Base-by-base conservation (phyloP, 441 rosid genomes). In the Brassica balearica region DNA sequence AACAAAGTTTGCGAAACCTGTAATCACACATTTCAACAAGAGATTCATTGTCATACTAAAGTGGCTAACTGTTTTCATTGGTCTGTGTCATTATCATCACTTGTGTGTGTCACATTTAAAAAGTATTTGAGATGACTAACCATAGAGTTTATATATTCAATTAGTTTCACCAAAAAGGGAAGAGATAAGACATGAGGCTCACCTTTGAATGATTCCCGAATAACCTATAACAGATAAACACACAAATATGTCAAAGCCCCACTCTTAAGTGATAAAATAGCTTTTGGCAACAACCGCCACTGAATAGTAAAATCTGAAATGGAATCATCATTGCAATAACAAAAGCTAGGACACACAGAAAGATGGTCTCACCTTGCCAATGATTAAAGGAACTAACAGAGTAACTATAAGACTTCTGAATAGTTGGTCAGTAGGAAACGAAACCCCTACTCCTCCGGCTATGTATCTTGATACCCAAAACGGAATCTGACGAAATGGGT, bases 151-250 rank as follows among this genome's bases (percentile, higher is more conserved):
- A 29, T 29, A 17, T 17, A n/a, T 80, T 46, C 73, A 48, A 14
- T 29, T 67, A 71, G 14, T 68, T 71, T 17, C 25, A 22, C 4
- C 56, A 64, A 4, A 72, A 34, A 25, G 59, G 36, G 60, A 38
- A 53, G 34, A 23, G 14, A n/a, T 12, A 43, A 34, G 22, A 71
- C 9, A 66, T 70, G 80, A 71, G 6, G 67, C 88, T 84, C 85
- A 95, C 99, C 92, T 84, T 83, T 86, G 77, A 81, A 87, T 75
- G 98, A 85, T 88, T 95, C 97, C 73, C 97, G 91, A 65, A 90
- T 71, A 71, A 87, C 89, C 98, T 93, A 89, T 38, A 79, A 59
- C 71, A 80, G 6, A 70, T n/a, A 56, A 77, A 72, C 14, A 43
- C 17, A 12, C 15, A 80, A 70, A 59, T 76, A 80, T 8, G 67